Percentiles rank a stretch among this genome's conserved stretches.
These are phyloP conservation scores for cucumber (Cucumis sativus) DNA, from an alignment of 306 rosid genomes.

Conservation along the genomic window DNA sequence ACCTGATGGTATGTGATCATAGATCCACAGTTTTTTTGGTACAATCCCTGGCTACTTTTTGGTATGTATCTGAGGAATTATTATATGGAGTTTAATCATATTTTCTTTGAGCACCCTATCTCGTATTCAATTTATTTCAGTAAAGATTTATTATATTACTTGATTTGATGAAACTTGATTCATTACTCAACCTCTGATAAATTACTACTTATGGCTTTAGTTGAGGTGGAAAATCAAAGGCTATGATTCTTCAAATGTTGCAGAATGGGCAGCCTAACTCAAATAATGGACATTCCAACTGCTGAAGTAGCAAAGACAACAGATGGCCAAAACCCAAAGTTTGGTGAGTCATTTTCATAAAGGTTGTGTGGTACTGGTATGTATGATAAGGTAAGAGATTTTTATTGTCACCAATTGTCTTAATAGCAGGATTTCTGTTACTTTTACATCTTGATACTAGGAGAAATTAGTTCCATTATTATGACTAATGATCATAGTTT, in stretches of 20 bases:
- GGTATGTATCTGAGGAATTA: background rate
- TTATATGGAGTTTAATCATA: background rate
- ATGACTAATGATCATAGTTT: constrained; percentile 25
- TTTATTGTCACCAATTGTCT: constrained; percentile 27
- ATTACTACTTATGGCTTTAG: constrained; percentile 24
- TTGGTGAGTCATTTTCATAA: constrained; percentile 9
- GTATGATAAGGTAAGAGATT: constrained; percentile 8
- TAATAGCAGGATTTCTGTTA: constrained; percentile 39
- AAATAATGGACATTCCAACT: constrained; percentile 55
- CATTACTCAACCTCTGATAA: constrained; percentile 10
- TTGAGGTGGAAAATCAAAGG: constrained; percentile 48
- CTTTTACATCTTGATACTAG: constrained; percentile 42
- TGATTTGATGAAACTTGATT: constrained; percentile 3
- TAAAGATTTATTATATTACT: background rate
- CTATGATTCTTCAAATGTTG: constrained; percentile 25
- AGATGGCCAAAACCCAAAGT: constrained; percentile 13
- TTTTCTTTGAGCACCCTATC: background rate
- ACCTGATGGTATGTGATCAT: constrained; percentile 4
- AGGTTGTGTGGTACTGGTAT: constrained; percentile 11
- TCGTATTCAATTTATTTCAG: background rate
- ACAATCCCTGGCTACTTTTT: background rate
- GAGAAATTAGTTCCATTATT: constrained; percentile 24
- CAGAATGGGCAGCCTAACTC: constrained; percentile 49
- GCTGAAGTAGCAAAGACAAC: constrained; percentile 11
- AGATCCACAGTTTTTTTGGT: background rate